A percentile compares a stretch with the other conserved stretches of the same genome.
Evolutionary conservation across 768 basidiomycete species (phyloP).

Genomic region (Pleurotus citrinopileatus): DNA sequence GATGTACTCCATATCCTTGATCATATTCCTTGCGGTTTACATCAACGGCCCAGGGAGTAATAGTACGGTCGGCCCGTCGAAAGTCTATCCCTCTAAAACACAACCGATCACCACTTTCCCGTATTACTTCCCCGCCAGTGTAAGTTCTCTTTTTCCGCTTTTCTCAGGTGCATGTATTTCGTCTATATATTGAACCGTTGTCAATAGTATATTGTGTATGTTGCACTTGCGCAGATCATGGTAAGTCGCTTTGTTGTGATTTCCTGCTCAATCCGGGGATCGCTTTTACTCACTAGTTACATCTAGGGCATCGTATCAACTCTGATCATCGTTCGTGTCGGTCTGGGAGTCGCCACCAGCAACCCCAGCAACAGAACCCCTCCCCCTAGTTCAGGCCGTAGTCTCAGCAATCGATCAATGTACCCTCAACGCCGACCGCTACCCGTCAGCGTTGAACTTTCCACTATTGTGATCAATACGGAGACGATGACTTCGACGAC

Average conservation of each 20-base stretch:
- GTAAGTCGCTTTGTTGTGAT: neutral
- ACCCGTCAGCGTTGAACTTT: conserved; percentile 1
- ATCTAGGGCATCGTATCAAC: conserved; percentile 32
- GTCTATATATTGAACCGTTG: conserved; percentile 11
- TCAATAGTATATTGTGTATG: conserved; percentile 12
- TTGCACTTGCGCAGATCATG: conserved; percentile 11
- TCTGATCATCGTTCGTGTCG: conserved; percentile 32
- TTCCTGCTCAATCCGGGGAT: no score
- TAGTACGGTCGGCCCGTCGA: neutral
- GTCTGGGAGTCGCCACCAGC: conserved; percentile 18
- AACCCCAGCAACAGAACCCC: neutral
- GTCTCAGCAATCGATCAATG: neutral
- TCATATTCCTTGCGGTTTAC: conserved; percentile 3
- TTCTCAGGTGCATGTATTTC: conserved; percentile 13
- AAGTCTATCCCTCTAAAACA: neutral
- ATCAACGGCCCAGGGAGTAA: neutral
- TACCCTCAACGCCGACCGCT: neutral
- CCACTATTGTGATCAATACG: neutral
- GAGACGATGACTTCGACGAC: neutral
- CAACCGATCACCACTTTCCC: conserved; percentile 1
- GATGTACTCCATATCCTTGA: conserved; percentile 4
- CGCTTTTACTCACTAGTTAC: no score
- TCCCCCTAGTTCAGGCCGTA: no score
- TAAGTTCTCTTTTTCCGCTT: neutral
- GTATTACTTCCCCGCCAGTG: conserved; percentile 1